Evolutionary conservation across 1,139 yeast genomes (phyloP), one percentile per base, ranked within the genome.

Genomic region (Magnusiomyces tetraspermus): DNA sequence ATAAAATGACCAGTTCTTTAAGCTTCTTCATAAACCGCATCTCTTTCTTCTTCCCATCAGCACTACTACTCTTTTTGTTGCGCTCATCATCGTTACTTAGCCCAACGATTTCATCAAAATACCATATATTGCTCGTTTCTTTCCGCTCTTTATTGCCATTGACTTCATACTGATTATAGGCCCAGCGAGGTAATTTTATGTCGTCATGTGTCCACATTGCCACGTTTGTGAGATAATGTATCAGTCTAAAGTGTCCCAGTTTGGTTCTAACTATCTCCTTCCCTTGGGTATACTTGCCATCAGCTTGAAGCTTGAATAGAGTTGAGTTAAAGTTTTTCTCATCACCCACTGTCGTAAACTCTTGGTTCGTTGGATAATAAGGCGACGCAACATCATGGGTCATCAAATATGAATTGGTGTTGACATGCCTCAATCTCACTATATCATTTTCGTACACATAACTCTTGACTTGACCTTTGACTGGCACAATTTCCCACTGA

Each of bases 311-410:
- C 62, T 81, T 81, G 72, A 92, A 92, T 60, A 89, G 69, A 0
- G 97, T 88, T 63, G 85, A 87, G 60, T 86, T 79, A 69, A 72
- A 83, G 59, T 80, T 74, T 2, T 70, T 71, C 49, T 86, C 95
- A 30, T 71, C 73, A 46, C 77, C 67, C 13, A 83, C 82, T 36
- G 95, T 79, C 2, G 95, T 85, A 63, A 90, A 82, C 70, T 90
- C 97, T 69, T 90, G 96, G 66, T 90, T 86, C 19, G 97, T 88
- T 49, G 96, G 83, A 64, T 72, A 85, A 57, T 81, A 75, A 33
- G 97, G 97, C n/a, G 97, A 90, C 1, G 98, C 98, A 51, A 92
- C 98, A 67, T 92, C 99, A 66, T 92, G 99, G 30, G 98, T 81
- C 60, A 88, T 73, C 58, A 92, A 71, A 61, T 73, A 84, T 2